Conservation (phyloP, 192 early-diverging fungal genomes). For the Dissophora ornata region DNA sequence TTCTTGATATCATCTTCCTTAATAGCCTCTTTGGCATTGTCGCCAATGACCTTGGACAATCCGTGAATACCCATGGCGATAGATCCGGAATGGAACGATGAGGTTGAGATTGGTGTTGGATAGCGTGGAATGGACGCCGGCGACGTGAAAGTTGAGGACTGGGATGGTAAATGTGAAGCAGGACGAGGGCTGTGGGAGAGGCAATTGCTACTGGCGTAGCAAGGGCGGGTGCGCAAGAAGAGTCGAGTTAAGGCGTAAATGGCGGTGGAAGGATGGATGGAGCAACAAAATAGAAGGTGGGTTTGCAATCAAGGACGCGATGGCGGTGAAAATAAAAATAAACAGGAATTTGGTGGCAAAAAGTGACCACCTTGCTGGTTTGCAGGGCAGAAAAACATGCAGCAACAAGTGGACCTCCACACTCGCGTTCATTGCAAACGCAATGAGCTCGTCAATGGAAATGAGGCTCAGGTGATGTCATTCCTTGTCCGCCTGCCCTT, state of each 20-base stretch:
- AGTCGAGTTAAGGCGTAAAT: background rate
- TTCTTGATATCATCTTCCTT: conserved; percentile 87
- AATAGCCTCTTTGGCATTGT: conserved; percentile 88
- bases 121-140: background rate
- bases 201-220: background rate
- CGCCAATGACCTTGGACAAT: conserved; percentile 91
- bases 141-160: background rate
- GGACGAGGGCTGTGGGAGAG: too few relatives aligned
- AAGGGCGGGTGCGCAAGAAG: background rate
- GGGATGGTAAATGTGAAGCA: too few relatives aligned
- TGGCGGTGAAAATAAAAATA: background rate
- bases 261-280: background rate
- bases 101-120: background rate
- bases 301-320: too few relatives aligned
- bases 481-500: too few relatives aligned
- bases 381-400: too few relatives aligned
- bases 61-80: conserved; percentile 84
- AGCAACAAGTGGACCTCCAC: too few relatives aligned
- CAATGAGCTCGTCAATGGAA: too few relatives aligned
- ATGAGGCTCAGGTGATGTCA: too few relatives aligned
- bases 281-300: too few relatives aligned
- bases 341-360: conserved; percentile 11
- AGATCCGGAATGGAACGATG: conserved; percentile 29
- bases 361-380: background rate
- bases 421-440: too few relatives aligned